A percentile compares a stretch with the other conserved stretches of the same genome.
Evolutionary conservation across 495 filamentous ascomycete species (phyloP).

Genomic region (Jackrogersella minutella): DNA sequence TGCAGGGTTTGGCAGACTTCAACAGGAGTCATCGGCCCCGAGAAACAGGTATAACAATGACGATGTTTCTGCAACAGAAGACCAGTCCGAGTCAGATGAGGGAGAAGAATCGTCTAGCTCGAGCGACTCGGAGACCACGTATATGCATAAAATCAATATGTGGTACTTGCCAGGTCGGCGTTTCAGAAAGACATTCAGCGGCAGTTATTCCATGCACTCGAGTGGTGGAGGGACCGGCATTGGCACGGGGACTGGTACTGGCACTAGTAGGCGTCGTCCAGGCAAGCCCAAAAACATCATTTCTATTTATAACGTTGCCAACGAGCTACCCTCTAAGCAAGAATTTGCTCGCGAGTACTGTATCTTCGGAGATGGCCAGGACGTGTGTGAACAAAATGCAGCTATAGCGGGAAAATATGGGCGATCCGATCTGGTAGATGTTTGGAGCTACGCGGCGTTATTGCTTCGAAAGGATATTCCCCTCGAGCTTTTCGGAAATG

Average conservation of each 20-base stretch:
- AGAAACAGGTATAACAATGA: constrained; percentile 57
- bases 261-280: constrained; percentile 52
- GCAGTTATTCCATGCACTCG: constrained; percentile 57
- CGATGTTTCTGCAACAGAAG: constrained; percentile 60
- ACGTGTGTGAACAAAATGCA: constrained; percentile 85
- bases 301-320: constrained; percentile 72
- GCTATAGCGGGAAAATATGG: constrained; percentile 77
- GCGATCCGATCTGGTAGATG: constrained; percentile 74
- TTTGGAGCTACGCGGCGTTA: constrained; percentile 83
- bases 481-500: constrained; percentile 62
- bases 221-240: constrained; percentile 61
- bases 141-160: constrained; percentile 58
- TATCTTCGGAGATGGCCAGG: constrained; percentile 80
- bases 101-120: constrained; percentile 71
- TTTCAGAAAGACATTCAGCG: constrained; percentile 56
- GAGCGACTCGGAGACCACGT: constrained; percentile 75
- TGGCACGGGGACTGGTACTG: constrained; percentile 61
- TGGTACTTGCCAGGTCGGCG: constrained; percentile 56
- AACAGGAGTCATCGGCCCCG: constrained; percentile 57
- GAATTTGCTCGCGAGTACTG: constrained; percentile 78
- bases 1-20: constrained; percentile 85
- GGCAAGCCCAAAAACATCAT: constrained; percentile 64
- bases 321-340: constrained; percentile 77
- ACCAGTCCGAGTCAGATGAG: constrained; percentile 65
- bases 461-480: constrained; percentile 80